Evolutionary conservation across 495 filamentous ascomycete species (phyloP).

Genomic region (Thermothielavioides terrestris): DNA sequence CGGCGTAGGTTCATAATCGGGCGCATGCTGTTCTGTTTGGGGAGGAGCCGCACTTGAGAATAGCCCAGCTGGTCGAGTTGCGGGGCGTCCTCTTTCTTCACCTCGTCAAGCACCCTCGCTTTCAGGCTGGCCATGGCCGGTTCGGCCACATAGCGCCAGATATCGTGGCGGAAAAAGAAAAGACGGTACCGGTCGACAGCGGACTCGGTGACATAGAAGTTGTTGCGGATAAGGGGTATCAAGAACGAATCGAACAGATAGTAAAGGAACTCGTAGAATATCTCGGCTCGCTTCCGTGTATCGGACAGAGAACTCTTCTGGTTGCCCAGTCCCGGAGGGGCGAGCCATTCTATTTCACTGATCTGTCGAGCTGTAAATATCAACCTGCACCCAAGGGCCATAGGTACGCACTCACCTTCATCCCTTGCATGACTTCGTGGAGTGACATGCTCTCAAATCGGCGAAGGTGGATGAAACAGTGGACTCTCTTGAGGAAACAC

Average conservation of each 20-base stretch:
- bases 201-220: constrained; percentile 94
- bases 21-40: constrained; percentile 57
- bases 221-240: constrained; percentile 74
- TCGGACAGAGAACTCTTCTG: constrained; percentile 63
- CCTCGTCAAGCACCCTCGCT: constrained; percentile 66
- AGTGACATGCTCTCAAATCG: constrained; percentile 75
- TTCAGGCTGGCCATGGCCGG: constrained; percentile 64
- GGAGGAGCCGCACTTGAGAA: constrained; percentile 71
- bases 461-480: constrained; percentile 67
- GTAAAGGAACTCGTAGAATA: constrained; percentile 80
- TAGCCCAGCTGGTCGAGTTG: constrained; percentile 58
- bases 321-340: constrained; percentile 34
- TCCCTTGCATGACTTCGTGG: constrained; percentile 63
- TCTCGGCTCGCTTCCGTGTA: constrained; percentile 62
- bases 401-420: constrained; percentile 51
- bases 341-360: constrained; percentile 62
- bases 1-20: constrained; percentile 81
- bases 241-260: constrained; percentile 87
- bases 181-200: constrained; percentile 68
- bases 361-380: constrained; percentile 37
- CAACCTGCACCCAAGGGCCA: neutral
- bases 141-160: constrained; percentile 71
- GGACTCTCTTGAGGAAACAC: constrained; percentile 55
- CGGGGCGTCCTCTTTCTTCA: constrained; percentile 54
- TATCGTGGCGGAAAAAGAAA: constrained; percentile 92